These are phyloP conservation scores for Pythium monospermum DNA, from an alignment of 352 stramenopile genomes.

Conservation along the genomic window DNA sequence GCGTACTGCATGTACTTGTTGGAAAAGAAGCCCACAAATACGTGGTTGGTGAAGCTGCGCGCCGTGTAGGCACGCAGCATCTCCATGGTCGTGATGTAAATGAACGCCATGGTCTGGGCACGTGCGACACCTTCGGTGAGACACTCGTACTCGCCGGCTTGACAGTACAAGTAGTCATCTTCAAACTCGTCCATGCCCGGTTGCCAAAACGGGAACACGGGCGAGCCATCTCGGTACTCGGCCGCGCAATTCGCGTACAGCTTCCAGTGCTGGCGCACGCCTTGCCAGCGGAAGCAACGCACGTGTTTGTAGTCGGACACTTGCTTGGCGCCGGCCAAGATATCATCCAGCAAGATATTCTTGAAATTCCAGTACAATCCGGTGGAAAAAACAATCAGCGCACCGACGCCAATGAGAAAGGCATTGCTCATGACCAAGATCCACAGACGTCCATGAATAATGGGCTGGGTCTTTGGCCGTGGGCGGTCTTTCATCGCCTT, in stretches of 20 bases:
- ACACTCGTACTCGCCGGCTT: constrained; percentile 30
- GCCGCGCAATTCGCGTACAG: constrained; percentile 26
- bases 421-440: constrained; percentile 27
- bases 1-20: constrained; percentile 43
- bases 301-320: constrained; percentile 23
- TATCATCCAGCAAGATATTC: constrained; percentile 26
- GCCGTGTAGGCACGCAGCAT: constrained; percentile 44
- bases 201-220: constrained; percentile 13
- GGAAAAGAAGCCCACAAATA: constrained; percentile 31
- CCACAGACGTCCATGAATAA: constrained; percentile 34
- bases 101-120: constrained; percentile 39
- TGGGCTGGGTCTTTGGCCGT: constrained; percentile 24
- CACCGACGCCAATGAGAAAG: constrained; percentile 24
- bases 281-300: constrained; percentile 23
- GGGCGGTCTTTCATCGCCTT: constrained; percentile 22
- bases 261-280: constrained; percentile 21
- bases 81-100: constrained; percentile 48
- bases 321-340: constrained; percentile 17
- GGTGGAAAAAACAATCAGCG: constrained; percentile 23
- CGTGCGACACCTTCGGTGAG: constrained; percentile 33
- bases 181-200: constrained; percentile 12
- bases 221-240: constrained; percentile 18
- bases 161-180: constrained; percentile 18
- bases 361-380: constrained; percentile 36
- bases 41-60: constrained; percentile 38